Percentiles rank a stretch among this genome's conserved stretches.
Evolutionary conservation across 2,329 filamentous ascomycete genomes (phyloP).

Genomic region (Hypocrella siamensis): DNA sequence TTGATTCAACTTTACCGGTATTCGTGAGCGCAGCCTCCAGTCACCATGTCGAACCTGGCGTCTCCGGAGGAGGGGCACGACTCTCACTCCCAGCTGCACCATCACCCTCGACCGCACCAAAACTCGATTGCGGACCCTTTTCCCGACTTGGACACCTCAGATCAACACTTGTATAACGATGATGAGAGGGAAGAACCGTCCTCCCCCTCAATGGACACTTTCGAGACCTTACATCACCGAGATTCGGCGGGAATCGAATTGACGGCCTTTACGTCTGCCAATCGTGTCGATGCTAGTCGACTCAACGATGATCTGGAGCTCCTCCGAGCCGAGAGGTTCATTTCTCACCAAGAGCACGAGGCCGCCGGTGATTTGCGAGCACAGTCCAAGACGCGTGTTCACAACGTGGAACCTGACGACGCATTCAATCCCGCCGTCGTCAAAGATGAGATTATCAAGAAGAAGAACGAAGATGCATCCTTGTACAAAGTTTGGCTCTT

Average conservation of each 20-base stretch:
- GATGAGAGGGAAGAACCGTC: slow-evolving; percentile 10
- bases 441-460: slow-evolving; percentile 13
- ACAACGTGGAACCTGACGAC: slow-evolving; percentile 24
- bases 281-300: slow-evolving; percentile 19
- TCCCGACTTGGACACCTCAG: not conserved
- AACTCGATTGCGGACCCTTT: slow-evolving; percentile 2
- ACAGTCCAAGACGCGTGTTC: slow-evolving; percentile 15
- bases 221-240: slow-evolving; percentile 12
- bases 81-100: slow-evolving; percentile 1
- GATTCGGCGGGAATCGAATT: slow-evolving; percentile 9
- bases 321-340: slow-evolving; percentile 27
- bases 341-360: slow-evolving; percentile 27
- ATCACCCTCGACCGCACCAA: not conserved
- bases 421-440: slow-evolving; percentile 24
- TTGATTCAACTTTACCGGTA: too few species aligned
- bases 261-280: slow-evolving; percentile 9
- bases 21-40: too few species aligned
- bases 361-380: slow-evolving; percentile 5
- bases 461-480: slow-evolving; percentile 16
- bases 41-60: too few species aligned
- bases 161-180: slow-evolving; percentile 3
- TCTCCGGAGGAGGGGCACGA: not conserved
- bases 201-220: slow-evolving; percentile 14
- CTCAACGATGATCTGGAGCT: slow-evolving; percentile 33
- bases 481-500: slow-evolving; percentile 26